These are phyloP conservation scores for Cercophora sp. DNA, from an alignment of 495 filamentous ascomycete species.

Conservation along the genomic window DNA sequence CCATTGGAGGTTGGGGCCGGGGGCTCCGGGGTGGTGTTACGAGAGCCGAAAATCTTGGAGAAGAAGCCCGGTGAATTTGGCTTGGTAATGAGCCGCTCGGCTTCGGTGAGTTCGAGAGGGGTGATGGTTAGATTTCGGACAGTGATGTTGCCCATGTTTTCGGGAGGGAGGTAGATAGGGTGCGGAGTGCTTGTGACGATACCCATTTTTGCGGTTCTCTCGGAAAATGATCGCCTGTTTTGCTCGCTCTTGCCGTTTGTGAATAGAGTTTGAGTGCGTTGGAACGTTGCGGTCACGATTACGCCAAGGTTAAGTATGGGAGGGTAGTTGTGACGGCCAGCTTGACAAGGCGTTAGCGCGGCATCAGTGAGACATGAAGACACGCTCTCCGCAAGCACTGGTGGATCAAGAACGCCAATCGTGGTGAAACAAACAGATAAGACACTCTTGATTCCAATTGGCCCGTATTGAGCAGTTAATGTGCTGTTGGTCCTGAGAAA, in stretches of 20 bases:
- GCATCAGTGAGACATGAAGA: too few relatives aligned
- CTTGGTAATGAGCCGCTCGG: conserved; percentile 63
- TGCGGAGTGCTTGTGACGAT: conserved; percentile 2
- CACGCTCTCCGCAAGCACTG: too few relatives aligned
- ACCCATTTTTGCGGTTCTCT: conserved; percentile 12
- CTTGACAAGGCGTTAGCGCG: too few relatives aligned
- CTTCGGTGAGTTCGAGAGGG: conserved; percentile 63
- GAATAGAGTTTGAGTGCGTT: conserved; percentile 4
- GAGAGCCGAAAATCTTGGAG: conserved; percentile 26
- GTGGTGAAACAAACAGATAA: too few relatives aligned
- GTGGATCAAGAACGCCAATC: too few relatives aligned
- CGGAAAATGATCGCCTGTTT: background rate
- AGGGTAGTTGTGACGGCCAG: too few relatives aligned
- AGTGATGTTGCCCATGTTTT: conserved; percentile 50
- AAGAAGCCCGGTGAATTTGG: background rate
- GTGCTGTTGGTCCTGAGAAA: too few relatives aligned
- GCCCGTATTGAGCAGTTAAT: too few relatives aligned
- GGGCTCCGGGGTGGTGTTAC: conserved; percentile 27
- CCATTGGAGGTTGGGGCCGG: conserved; percentile 18
- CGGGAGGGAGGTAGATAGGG: background rate
- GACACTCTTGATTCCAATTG: too few relatives aligned
- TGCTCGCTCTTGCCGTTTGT: background rate
- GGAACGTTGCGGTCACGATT: conserved; percentile 6
- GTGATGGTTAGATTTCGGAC: conserved; percentile 85
- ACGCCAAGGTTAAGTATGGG: too few relatives aligned